phyloP scores from a whole-genome alignment of 2,329 filamentous ascomycete species.

The Pseudopithomyces maydicus region DNA sequence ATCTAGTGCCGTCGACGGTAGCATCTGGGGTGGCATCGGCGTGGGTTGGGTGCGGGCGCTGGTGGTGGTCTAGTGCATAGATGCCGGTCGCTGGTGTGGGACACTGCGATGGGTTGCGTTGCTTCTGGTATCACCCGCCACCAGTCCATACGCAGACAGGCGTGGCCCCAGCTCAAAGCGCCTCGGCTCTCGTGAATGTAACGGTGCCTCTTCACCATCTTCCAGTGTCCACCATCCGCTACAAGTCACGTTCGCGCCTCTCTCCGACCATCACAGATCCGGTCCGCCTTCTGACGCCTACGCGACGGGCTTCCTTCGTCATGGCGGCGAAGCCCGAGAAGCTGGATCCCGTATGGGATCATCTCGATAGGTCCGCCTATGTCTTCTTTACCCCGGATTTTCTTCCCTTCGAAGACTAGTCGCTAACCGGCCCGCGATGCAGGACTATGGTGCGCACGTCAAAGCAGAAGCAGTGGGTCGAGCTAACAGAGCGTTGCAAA shows the following conservation, averaged over 20 bases:
- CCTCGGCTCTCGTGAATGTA: constrained; percentile 36
- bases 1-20: constrained; percentile 16
- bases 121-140: constrained; percentile 32
- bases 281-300: constrained; percentile 20
- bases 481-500: constrained; percentile 58
- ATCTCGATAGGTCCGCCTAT: constrained; percentile 71
- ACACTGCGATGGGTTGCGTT: too few species aligned
- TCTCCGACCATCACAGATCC: constrained; percentile 23
- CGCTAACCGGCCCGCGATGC: constrained; percentile 45
- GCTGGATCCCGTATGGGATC: constrained; percentile 66
- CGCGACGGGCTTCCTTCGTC: constrained; percentile 54
- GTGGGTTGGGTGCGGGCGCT: constrained; percentile 15
- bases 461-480: constrained; percentile 17
- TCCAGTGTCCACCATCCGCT: constrained; percentile 38
- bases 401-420: constrained; percentile 29
- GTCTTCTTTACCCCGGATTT: constrained; percentile 24
- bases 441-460: constrained; percentile 50
- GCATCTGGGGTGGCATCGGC: constrained; percentile 37
- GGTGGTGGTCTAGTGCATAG: constrained; percentile 28
- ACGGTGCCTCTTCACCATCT: constrained; percentile 37
- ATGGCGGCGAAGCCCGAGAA: constrained; percentile 51
- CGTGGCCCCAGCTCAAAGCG: constrained; percentile 27
- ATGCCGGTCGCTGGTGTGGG: neutral
- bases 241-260: constrained; percentile 41
- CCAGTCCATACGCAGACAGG: constrained; percentile 15